phyloP scores from a whole-genome alignment of 495 filamentous ascomycete species.

The Amniculicola lignicola region DNA sequence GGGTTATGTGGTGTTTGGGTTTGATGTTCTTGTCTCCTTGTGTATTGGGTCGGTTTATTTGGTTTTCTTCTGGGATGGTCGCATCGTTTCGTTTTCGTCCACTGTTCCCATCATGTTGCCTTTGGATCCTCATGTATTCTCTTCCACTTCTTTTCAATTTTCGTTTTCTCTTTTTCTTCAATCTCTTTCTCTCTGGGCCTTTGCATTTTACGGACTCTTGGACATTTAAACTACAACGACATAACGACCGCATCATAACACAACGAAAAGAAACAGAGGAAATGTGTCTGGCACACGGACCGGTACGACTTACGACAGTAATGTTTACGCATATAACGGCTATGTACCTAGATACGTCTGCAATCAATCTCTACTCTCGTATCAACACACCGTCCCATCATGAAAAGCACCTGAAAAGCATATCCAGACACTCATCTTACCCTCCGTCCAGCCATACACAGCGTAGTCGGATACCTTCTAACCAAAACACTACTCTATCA shows the following conservation, averaged over 20 bases:
- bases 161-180: no score
- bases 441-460: neutral
- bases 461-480: neutral
- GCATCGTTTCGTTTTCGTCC: no score
- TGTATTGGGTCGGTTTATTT: no score
- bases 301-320: slow-evolving; percentile 6
- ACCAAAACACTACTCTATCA: neutral
- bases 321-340: neutral
- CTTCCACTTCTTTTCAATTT: no score
- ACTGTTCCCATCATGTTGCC: no score
- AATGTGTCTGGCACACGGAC: slow-evolving; percentile 8
- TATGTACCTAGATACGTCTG: neutral
- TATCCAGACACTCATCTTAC: neutral
- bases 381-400: neutral
- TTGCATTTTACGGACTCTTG: no score
- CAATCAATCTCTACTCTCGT: slow-evolving; percentile 3
- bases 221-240: no score
- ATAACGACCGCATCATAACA: neutral
- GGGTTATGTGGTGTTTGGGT: no score
- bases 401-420: neutral
- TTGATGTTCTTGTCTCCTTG: no score
- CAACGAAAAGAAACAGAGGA: neutral
- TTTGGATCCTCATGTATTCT: no score
- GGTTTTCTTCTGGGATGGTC: no score
- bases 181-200: no score